phyloP scores from a whole-genome alignment of 2,329 filamentous ascomycete genomes.

The Trichoderma aggressivum region DNA sequence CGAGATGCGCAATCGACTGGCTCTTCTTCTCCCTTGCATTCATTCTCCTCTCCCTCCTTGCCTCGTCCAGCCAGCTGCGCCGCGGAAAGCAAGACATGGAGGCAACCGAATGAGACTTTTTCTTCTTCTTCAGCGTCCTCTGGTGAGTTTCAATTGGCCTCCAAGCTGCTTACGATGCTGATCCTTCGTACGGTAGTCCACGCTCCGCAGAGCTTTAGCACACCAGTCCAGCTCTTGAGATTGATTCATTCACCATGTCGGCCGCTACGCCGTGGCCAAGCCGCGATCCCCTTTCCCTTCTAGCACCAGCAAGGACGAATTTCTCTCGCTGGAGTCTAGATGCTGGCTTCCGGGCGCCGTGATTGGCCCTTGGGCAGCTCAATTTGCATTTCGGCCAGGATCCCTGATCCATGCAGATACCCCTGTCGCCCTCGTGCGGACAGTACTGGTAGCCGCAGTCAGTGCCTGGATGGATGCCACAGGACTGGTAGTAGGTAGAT shows the following conservation, averaged over 20 bases:
- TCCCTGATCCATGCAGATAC: slow-evolving; percentile 1
- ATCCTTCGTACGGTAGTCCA: not conserved
- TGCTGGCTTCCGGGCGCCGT: slow-evolving; percentile 2
- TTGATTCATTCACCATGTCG: not conserved
- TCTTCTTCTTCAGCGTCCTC: not conserved
- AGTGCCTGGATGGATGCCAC: not conserved
- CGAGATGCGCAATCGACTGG: not conserved
- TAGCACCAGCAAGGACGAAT: slow-evolving; percentile 8
- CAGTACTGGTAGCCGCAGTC: slow-evolving; percentile 3
- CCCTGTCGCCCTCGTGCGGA: slow-evolving; percentile 17
- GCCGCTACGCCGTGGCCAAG: slow-evolving; percentile 7
- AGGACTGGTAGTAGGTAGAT: not conserved
- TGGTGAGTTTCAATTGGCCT: not conserved
- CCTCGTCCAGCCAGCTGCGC: not conserved
- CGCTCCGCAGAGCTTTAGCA: not conserved
- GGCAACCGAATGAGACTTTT: not conserved
- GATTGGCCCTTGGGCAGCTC: slow-evolving; percentile 12
- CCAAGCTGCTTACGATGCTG: not conserved
- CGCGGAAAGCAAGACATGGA: not conserved
- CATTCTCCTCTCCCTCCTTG: not conserved
- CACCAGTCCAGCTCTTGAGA: not conserved
- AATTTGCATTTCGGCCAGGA: slow-evolving; percentile 16
- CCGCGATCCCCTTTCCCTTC: slow-evolving; percentile 13
- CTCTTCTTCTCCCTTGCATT: not conserved
- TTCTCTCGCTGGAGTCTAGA: slow-evolving; percentile 12